A percentile compares a stretch with the other conserved stretches of the same genome.
phyloP scores from a whole-genome alignment of 768 basidiomycete species.

The Trametopsis cervina region DNA sequence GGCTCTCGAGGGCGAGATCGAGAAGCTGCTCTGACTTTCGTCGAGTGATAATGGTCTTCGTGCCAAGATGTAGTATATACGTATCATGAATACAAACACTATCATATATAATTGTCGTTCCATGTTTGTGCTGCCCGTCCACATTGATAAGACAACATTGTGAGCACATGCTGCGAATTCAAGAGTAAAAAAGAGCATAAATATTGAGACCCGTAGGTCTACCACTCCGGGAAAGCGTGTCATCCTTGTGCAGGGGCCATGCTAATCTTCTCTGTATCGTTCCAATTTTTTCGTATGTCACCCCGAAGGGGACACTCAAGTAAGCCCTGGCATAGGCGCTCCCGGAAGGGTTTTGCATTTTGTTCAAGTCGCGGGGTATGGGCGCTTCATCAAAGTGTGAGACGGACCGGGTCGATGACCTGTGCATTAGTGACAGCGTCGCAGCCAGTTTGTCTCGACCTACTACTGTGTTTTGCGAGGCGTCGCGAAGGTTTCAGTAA shows the following conservation, averaged over 20 bases:
- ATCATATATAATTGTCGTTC: background rate
- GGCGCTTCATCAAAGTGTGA: background rate
- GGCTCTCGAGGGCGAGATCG: slow-evolving; percentile 54
- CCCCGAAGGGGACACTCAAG: slow-evolving; percentile 70
- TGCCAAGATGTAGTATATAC: slow-evolving; percentile 5
- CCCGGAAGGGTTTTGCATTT: slow-evolving; percentile 9
- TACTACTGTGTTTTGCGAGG: no score
- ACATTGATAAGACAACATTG: background rate
- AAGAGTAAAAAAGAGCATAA: slow-evolving; percentile 20
- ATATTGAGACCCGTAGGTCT: slow-evolving; percentile 40
- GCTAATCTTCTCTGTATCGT: slow-evolving; percentile 99
- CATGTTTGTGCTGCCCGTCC: no score
- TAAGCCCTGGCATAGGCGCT: background rate
- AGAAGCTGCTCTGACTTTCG: slow-evolving; percentile 44
- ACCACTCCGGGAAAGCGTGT: slow-evolving; percentile 97
- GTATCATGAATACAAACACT: no score
- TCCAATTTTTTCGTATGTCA: slow-evolving; percentile 99
- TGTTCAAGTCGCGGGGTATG: slow-evolving; percentile 12
- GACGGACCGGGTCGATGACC: no score
- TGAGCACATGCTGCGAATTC: background rate
- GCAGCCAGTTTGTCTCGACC: no score
- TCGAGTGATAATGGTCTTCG: background rate
- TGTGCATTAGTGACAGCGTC: no score
- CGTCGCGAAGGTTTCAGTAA: no score
- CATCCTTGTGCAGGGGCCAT: slow-evolving; percentile 99